phyloP scores from a whole-genome alignment of 2,329 filamentous ascomycete species.

The Fusarium sp. region DNA sequence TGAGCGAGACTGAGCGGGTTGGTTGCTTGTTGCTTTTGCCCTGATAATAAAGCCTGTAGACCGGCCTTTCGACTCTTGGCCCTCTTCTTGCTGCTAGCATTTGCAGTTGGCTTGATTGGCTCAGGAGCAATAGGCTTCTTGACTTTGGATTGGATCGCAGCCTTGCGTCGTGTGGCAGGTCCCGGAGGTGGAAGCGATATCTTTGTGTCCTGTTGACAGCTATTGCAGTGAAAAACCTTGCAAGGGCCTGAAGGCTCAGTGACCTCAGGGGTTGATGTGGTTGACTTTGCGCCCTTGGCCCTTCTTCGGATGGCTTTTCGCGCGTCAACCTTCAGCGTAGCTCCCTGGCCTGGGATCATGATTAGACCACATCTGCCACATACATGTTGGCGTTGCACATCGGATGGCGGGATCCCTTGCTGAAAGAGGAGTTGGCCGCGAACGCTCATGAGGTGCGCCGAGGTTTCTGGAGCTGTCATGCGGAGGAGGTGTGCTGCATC shows the following conservation, averaged over 20 bases:
- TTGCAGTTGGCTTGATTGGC: slow-evolving; percentile 52
- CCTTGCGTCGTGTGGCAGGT: slow-evolving; percentile 40
- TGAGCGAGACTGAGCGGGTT: slow-evolving; percentile 61
- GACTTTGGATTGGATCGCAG: slow-evolving; percentile 21
- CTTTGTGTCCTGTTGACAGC: slow-evolving; percentile 55
- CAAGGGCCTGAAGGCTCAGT: slow-evolving; percentile 37
- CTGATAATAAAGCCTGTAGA: slow-evolving; percentile 68
- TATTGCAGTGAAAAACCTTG: slow-evolving; percentile 56
- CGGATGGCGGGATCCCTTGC: slow-evolving; percentile 54
- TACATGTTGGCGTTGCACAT: slow-evolving; percentile 61
- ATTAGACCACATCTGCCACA: slow-evolving; percentile 69
- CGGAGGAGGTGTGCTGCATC: slow-evolving; percentile 67
- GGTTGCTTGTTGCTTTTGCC: slow-evolving; percentile 57
- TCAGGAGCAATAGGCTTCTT: slow-evolving; percentile 35
- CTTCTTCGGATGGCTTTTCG: slow-evolving; percentile 19
- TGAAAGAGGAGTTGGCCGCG: slow-evolving; percentile 59
- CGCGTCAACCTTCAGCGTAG: slow-evolving; percentile 51
- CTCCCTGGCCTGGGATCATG: slow-evolving; percentile 60
- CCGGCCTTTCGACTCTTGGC: slow-evolving; percentile 71
- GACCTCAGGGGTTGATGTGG: slow-evolving; percentile 1
- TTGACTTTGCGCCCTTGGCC: slow-evolving; percentile 11
- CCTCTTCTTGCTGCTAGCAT: slow-evolving; percentile 69
- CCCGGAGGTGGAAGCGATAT: slow-evolving; percentile 52
- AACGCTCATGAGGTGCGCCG: slow-evolving; percentile 65
- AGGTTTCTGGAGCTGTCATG: slow-evolving; percentile 61